Conservation (phyloP, 805 yeast species). For the Metschnikowia santaceciliae region DNA sequence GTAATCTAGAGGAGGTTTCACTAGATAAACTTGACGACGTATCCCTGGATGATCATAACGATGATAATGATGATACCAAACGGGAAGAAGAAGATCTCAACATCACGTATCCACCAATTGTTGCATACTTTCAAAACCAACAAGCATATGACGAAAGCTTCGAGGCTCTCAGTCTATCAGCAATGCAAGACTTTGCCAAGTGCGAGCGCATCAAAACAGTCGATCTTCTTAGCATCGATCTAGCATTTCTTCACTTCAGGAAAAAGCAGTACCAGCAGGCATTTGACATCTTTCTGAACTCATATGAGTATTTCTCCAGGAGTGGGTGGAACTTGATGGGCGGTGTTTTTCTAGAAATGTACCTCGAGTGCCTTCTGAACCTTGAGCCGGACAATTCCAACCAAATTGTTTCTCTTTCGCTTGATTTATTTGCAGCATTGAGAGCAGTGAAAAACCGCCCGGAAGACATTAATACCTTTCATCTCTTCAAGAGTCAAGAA, state of each 20-base stretch:
- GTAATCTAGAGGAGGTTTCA: slow-evolving; percentile 12
- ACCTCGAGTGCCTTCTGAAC: slow-evolving; percentile 62
- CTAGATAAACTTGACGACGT: slow-evolving; percentile 12
- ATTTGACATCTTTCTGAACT: slow-evolving; percentile 56
- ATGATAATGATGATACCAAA: not conserved
- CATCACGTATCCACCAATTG: slow-evolving; percentile 18
- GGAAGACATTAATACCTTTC: slow-evolving; percentile 28
- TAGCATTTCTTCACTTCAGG: slow-evolving; percentile 67
- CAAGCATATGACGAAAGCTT: slow-evolving; percentile 30
- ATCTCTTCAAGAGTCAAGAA: slow-evolving; percentile 16
- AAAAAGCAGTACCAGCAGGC: slow-evolving; percentile 56
- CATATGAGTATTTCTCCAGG: slow-evolving; percentile 62
- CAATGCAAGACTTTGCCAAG: slow-evolving; percentile 48
- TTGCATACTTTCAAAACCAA: slow-evolving; percentile 14
- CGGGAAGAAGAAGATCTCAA: not conserved
- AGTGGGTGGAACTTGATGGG: slow-evolving; percentile 79
- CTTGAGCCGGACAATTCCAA: slow-evolving; percentile 20
- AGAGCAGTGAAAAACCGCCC: slow-evolving; percentile 11
- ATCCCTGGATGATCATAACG: slow-evolving; percentile 1
- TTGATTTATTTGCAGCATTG: slow-evolving; percentile 37
- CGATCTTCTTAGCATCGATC: slow-evolving; percentile 71
- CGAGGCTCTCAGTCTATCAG: slow-evolving; percentile 50
- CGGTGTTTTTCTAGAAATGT: slow-evolving; percentile 57
- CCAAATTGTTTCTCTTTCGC: slow-evolving; percentile 36
- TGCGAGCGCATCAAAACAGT: slow-evolving; percentile 60